Conservation (phyloP, 257 asterid species). For the Plantago major region DNA sequence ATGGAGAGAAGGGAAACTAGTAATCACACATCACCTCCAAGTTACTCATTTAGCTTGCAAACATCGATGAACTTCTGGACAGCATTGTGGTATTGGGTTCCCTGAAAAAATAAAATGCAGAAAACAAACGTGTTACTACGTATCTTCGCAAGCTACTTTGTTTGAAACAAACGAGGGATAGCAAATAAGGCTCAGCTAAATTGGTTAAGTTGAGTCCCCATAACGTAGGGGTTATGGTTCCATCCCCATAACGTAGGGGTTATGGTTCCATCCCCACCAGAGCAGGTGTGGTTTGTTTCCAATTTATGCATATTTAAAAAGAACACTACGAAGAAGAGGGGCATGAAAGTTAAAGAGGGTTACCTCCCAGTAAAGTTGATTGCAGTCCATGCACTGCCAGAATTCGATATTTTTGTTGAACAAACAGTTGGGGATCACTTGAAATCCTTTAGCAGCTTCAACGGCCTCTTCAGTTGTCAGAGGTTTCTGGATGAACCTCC, state of each 20-base stretch:
- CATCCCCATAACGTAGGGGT: too few relatives aligned
- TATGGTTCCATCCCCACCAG: too few relatives aligned
- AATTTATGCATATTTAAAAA: not conserved
- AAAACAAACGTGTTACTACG: constrained; percentile 8
- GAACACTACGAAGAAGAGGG: not conserved
- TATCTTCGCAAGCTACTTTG: not conserved
- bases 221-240: too few relatives aligned
- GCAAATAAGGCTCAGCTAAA: too few relatives aligned
- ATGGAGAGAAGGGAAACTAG: not conserved
- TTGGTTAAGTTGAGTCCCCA: too few relatives aligned
- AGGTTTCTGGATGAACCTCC: constrained; percentile 86
- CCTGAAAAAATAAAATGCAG: constrained; percentile 42
- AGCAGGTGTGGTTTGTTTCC: too few relatives aligned
- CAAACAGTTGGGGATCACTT: constrained; percentile 88
- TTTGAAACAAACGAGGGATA: not conserved
- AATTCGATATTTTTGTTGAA: constrained; percentile 75
- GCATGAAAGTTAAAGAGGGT: constrained; percentile 3
- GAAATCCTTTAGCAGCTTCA: constrained; percentile 91
- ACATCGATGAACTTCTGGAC: constrained; percentile 82
- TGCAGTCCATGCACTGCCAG: constrained; percentile 94
- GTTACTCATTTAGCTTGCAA: constrained; percentile 69
- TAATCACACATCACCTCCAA: constrained; percentile 11
- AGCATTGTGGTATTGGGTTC: constrained; percentile 89
- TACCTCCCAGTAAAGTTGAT: constrained; percentile 98
- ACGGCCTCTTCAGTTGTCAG: constrained; percentile 87